Conservation (phyloP, 441 rosid species). For the Hura crepitans region DNA sequence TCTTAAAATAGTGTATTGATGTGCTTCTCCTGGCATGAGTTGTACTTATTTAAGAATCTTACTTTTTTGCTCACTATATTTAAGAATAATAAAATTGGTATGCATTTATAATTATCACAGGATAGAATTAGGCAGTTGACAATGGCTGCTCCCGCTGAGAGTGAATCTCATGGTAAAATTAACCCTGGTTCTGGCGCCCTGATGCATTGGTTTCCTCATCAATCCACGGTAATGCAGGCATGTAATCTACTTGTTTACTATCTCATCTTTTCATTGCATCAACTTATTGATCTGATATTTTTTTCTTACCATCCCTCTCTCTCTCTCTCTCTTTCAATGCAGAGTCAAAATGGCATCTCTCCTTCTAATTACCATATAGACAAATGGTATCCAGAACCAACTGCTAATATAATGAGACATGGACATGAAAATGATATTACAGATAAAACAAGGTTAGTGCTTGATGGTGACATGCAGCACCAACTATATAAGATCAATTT, state of each 20-base stretch:
- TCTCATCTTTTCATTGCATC: conserved; percentile 17
- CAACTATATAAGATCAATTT: conserved; percentile 28
- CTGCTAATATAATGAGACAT: conserved; percentile 28
- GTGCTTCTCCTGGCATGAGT: neutral
- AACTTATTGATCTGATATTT: neutral
- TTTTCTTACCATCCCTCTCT: conserved; percentile 9
- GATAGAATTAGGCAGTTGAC: conserved; percentile 62
- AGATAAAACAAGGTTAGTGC: conserved; percentile 25
- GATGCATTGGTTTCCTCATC: conserved; percentile 36
- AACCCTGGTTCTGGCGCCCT: conserved; percentile 26
- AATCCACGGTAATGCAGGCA: conserved; percentile 44
- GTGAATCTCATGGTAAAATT: conserved; percentile 36
- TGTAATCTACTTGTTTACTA: conserved; percentile 37
- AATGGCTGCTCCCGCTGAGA: conserved; percentile 40
- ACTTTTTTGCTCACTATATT: conserved; percentile 6
- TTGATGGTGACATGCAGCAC: conserved; percentile 29
- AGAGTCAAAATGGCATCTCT: conserved; percentile 36
- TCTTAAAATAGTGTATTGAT: neutral
- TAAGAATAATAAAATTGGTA: neutral
- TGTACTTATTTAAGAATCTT: conserved; percentile 7
- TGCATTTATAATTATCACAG: conserved; percentile 38
- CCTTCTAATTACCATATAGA: conserved; percentile 26
- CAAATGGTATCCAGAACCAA: conserved; percentile 31
- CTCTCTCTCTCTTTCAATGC: conserved; percentile 20
- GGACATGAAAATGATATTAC: conserved; percentile 24